Base-by-base conservation (phyloP, 306 rosid genomes). In the Gastrolobium villosum region DNA sequence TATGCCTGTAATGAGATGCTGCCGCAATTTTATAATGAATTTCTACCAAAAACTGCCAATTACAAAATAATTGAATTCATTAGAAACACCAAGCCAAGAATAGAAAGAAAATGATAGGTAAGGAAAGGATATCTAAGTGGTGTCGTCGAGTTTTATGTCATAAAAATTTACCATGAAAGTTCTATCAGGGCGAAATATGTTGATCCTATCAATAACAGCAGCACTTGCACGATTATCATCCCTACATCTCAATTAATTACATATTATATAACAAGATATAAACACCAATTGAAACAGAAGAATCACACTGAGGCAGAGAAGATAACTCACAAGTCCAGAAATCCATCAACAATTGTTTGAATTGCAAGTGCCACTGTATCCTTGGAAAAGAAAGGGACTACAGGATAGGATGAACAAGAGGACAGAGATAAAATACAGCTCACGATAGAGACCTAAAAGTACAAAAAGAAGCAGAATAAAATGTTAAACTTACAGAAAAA, bases 301-400 rank as follows among this genome's bases (percentile, higher is more conserved):
- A 46, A 46, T 45, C 56, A 10, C 39, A 66, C 13, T 54, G 49
- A 70, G 67, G 56, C 73, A 54, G 32, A 40, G 40, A 84, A 66
- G 67, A 73, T 39, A 86, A 75, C 83, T 74, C 67, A 94, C 97
- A 40, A 84, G 79, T 94, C 92, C 84, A 94, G 56, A 80, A 94
- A 94, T 75, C 98, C 98, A 74, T 94, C 98, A 79, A 94, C 95
- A 78, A 92, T 88, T 56, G 94, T 90, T 80, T 64, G 93, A 72
- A 94, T 81, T 76, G 88, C 92, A 64, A 31, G 83, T 10, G 61
- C 82, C 65, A 90, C 82, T 10, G 87, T 79, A 49, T 90, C 91
- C 84, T 53, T 77, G 43, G 95, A 82, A 82, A 94, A 90, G 84
- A 80, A 90, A 78, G 98, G 98, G 80, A 83, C 80, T 50, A 82